Conservation (phyloP, 2,329 filamentous ascomycete species). For the Graphium sp. region DNA sequence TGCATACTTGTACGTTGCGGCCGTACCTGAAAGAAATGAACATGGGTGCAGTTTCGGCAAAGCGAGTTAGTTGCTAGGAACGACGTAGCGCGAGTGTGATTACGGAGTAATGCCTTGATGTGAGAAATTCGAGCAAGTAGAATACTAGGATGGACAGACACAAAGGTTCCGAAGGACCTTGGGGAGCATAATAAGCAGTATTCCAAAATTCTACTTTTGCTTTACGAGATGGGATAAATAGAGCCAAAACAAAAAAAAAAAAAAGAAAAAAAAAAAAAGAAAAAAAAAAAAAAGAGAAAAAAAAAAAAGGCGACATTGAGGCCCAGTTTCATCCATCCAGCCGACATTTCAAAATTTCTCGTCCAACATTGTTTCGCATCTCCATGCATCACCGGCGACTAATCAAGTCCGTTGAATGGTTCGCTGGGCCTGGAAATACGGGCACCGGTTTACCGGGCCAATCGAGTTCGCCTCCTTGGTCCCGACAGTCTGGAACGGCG, state of each 20-base stretch:
- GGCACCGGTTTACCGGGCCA: no score
- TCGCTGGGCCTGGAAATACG: no score
- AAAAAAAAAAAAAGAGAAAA: background rate
- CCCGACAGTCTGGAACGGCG: no score
- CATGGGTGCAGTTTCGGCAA: background rate
- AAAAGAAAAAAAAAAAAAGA: background rate
- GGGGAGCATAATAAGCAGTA: slow-evolving; percentile 1
- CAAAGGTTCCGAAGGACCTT: slow-evolving; percentile 1
- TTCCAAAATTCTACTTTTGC: no score
- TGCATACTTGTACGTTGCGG: background rate
- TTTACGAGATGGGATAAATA: background rate
- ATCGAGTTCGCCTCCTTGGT: no score
- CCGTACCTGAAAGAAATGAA: background rate
- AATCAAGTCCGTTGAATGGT: no score
- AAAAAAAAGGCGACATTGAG: slow-evolving; percentile 1
- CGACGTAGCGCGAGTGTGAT: background rate
- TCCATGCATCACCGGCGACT: no score
- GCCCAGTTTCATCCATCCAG: no score
- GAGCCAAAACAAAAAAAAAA: background rate
- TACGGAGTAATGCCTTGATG: background rate
- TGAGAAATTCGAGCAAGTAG: no score
- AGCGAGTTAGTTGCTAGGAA: slow-evolving; percentile 1
- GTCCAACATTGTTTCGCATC: no score
- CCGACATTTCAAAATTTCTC: no score
- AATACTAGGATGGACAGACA: background rate